Conservation (phyloP, 225 moss, liverwort and hornwort genomes). For the Marchantia polymorpha region DNA sequence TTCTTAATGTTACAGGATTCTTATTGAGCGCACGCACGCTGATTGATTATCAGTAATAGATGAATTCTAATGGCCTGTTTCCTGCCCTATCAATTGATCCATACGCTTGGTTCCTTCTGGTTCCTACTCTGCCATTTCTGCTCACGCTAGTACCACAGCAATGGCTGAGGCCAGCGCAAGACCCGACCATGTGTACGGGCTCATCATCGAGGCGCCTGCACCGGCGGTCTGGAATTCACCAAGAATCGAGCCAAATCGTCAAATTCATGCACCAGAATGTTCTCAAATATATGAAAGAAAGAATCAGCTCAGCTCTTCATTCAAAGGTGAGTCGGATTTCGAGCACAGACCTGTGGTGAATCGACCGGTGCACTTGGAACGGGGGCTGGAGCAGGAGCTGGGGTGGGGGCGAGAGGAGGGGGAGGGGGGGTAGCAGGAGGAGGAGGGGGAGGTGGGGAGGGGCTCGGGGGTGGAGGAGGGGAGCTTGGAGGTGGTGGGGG, state of each 20-base stretch:
- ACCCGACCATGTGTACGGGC: neutral
- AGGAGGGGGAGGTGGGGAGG: neutral
- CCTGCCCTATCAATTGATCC: too few relatives aligned
- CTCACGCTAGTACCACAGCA: neutral
- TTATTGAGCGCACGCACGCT: too few relatives aligned
- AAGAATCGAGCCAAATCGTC: neutral
- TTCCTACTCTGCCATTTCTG: too few relatives aligned
- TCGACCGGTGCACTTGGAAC: too few relatives aligned
- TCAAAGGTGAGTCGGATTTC: neutral
- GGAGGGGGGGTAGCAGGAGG: neutral
- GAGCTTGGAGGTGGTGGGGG: neutral
- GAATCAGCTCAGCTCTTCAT: too few relatives aligned
- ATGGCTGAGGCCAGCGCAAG: neutral
- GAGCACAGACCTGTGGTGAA: neutral
- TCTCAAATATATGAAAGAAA: too few relatives aligned
- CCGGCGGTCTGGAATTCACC: neutral
- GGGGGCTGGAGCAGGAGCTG: neutral
- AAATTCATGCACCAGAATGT: too few relatives aligned
- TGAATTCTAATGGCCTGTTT: too few relatives aligned
- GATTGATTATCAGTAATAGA: too few relatives aligned
- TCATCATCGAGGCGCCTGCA: neutral
- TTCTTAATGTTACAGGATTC: too few relatives aligned
- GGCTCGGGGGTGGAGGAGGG: neutral
- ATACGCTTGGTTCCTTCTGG: too few relatives aligned
- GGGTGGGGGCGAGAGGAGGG: slow-evolving; percentile 7